A percentile compares a stretch with the other conserved stretches of the same genome.
Conservation (phyloP, 2,329 filamentous ascomycete species). For the Lachnellula hyalina region DNA sequence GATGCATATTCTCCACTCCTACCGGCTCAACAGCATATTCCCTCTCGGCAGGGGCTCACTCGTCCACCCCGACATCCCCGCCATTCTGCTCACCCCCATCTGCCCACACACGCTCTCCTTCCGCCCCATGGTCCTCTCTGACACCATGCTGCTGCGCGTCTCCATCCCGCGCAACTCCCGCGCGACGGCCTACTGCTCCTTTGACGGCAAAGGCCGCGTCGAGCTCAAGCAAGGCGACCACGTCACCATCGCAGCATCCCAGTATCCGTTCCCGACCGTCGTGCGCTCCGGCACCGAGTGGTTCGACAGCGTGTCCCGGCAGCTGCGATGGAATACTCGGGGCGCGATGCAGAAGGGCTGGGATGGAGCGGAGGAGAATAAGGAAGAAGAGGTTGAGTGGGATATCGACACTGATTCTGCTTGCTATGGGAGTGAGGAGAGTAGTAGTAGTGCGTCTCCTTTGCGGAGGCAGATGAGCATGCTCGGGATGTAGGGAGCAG, state of each 20-base stretch:
- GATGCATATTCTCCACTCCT: constrained; percentile 95
- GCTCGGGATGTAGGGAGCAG: constrained; percentile 48
- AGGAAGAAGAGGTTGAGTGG: constrained; percentile 60
- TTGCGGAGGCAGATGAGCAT: constrained; percentile 69
- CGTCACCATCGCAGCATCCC: constrained; percentile 91
- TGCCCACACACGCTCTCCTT: constrained; percentile 97
- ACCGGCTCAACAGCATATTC: constrained; percentile 95
- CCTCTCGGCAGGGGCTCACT: constrained; percentile 92
- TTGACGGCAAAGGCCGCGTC: constrained; percentile 93
- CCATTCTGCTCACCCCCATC: constrained; percentile 93
- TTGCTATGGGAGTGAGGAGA: constrained; percentile 68
- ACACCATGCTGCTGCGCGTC: constrained; percentile 87
- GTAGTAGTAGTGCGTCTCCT: constrained; percentile 61
- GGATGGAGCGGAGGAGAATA: constrained; percentile 41
- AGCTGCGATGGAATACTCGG: constrained; percentile 89
- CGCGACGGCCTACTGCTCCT: constrained; percentile 92
- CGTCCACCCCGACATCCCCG: constrained; percentile 93
- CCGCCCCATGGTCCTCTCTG: constrained; percentile 94
- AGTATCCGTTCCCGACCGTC: constrained; percentile 96
- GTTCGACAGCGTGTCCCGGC: constrained; percentile 93
- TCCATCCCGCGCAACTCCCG: constrained; percentile 79
- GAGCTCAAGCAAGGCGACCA: constrained; percentile 91
- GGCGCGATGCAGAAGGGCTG: constrained; percentile 89
- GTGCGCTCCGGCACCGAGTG: constrained; percentile 86
- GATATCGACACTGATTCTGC: constrained; percentile 90